phyloP scores from a whole-genome alignment of 2,329 filamentous ascomycete species.

The Tolypocladium ovalisporum region DNA sequence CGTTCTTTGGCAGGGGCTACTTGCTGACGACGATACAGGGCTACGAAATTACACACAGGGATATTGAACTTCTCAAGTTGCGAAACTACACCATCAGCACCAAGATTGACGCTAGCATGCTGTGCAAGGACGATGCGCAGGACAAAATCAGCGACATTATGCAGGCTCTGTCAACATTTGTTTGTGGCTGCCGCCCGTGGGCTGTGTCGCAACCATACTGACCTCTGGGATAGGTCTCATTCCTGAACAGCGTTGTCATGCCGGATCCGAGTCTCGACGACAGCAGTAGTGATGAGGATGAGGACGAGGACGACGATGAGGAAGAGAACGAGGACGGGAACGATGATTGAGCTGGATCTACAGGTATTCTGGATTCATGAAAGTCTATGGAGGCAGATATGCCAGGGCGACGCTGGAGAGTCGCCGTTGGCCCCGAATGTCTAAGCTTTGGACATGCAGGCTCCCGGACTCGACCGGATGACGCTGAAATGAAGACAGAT shows the following conservation, averaged over 20 bases:
- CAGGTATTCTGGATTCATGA: background rate
- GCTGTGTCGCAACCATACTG: background rate
- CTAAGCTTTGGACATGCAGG: background rate
- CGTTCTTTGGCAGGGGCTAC: background rate
- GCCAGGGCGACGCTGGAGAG: background rate
- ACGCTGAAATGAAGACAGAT: background rate
- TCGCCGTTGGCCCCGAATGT: background rate
- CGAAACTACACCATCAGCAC: constrained; percentile 66
- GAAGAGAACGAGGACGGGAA: constrained; percentile 4
- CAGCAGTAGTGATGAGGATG: constrained; percentile 24
- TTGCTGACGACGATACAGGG: constrained; percentile 38
- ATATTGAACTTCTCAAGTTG: constrained; percentile 73
- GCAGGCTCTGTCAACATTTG: constrained; percentile 63
- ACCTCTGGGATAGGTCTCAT: constrained; percentile 44
- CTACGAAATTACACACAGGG: constrained; percentile 60
- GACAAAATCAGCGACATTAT: constrained; percentile 55
- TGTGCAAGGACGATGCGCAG: constrained; percentile 52
- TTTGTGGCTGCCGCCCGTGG: constrained; percentile 26
- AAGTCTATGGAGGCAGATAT: too few species aligned
- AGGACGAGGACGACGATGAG: constrained; percentile 6
- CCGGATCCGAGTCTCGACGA: constrained; percentile 46
- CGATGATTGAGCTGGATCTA: background rate
- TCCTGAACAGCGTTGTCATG: constrained; percentile 64
- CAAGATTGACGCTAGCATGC: constrained; percentile 53
- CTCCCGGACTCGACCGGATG: background rate